Conservation (phyloP, 1,284 basidiomycete species). For the Ceratobasidium sp. region DNA sequence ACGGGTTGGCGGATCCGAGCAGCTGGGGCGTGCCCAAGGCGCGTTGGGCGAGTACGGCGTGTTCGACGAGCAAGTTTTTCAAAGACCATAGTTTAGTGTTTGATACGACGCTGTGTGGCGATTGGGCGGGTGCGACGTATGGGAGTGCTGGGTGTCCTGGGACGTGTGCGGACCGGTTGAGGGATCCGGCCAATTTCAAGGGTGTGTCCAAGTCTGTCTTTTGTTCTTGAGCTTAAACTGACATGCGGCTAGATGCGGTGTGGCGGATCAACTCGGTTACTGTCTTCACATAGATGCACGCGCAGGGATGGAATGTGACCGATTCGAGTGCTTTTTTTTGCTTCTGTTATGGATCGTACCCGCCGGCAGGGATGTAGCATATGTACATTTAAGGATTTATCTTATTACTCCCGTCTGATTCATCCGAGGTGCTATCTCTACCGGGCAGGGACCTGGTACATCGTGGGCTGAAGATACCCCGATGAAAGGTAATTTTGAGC, state of each 20-base stretch:
- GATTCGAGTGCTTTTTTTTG: background rate
- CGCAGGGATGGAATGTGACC: background rate
- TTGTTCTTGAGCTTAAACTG: constrained; percentile 44
- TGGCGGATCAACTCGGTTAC: constrained; percentile 66
- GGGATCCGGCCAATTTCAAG: constrained; percentile 71
- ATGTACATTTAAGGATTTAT: background rate
- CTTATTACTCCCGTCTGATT: background rate
- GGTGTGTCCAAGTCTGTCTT: constrained; percentile 59
- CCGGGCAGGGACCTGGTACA: background rate
- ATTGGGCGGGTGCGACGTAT: constrained; percentile 74
- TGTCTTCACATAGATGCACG: constrained; percentile 25
- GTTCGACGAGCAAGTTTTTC: constrained; percentile 77
- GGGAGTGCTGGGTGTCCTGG: constrained; percentile 71
- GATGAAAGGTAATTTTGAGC: background rate
- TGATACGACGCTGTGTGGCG: constrained; percentile 77
- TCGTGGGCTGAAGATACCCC: background rate
- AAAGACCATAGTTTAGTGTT: constrained; percentile 74
- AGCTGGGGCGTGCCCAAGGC: constrained; percentile 78
- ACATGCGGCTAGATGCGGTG: constrained; percentile 61
- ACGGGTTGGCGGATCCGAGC: constrained; percentile 67
- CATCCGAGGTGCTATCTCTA: background rate
- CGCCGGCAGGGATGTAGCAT: constrained; percentile 9
- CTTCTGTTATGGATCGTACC: constrained; percentile 9
- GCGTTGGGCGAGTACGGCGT: constrained; percentile 70
- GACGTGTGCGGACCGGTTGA: constrained; percentile 74